phyloP scores from a whole-genome alignment of 495 filamentous ascomycete species.

The Haplographium delicatum region DNA sequence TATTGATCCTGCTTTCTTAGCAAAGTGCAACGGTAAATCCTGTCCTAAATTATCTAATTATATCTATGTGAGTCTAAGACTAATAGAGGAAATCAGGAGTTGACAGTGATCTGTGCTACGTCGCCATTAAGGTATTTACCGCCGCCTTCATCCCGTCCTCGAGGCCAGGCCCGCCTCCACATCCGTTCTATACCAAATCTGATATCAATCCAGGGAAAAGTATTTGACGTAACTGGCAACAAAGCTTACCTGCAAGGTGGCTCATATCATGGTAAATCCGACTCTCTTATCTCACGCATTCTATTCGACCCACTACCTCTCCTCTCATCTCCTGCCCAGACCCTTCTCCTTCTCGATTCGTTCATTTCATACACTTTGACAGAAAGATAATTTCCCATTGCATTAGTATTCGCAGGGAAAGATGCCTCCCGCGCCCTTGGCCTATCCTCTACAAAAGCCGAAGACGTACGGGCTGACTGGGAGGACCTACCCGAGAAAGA shows the following conservation, averaged over 20 bases:
- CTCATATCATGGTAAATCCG: constrained; percentile 69
- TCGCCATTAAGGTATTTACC: constrained; percentile 75
- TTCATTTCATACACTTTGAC: too few relatives aligned
- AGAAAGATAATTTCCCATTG: too few relatives aligned
- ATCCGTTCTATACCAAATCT: background rate
- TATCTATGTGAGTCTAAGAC: background rate
- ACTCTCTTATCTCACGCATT: background rate
- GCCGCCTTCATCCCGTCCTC: constrained; percentile 7
- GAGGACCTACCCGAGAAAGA: constrained; percentile 81
- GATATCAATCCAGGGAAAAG: constrained; percentile 54
- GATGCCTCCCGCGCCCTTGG: constrained; percentile 88
- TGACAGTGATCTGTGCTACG: constrained; percentile 66
- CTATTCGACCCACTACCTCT: background rate
- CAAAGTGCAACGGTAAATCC: constrained; percentile 71
- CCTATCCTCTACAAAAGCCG: constrained; percentile 76
- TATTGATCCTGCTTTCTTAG: constrained; percentile 69
- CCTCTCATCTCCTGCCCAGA: background rate
- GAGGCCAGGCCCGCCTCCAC: background rate
- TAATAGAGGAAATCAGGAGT: constrained; percentile 47
- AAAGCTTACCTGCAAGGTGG: constrained; percentile 77
- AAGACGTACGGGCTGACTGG: constrained; percentile 83
- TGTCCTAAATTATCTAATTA: background rate
- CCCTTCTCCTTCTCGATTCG: too few relatives aligned
- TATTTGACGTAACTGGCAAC: constrained; percentile 92
- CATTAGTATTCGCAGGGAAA: constrained; percentile 85